Percentiles rank a stretch among this genome's conserved stretches.
These are phyloP conservation scores for Xylaria flabelliformis DNA, from an alignment of 495 filamentous ascomycete species.

Conservation along the genomic window DNA sequence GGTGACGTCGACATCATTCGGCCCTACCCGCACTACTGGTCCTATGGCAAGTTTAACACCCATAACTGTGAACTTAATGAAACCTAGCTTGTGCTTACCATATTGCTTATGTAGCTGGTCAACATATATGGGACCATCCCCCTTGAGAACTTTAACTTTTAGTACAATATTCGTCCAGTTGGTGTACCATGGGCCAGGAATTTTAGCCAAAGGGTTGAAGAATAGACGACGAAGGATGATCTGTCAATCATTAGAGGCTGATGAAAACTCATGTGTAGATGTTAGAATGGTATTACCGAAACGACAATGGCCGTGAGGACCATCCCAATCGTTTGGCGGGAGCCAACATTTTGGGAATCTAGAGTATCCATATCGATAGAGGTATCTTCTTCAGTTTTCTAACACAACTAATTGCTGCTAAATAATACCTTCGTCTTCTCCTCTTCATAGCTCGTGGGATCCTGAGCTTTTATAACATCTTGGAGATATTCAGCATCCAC, in stretches of 20 bases:
- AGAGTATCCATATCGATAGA: background rate
- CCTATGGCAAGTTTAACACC: constrained; percentile 33
- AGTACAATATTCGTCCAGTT: constrained; percentile 46
- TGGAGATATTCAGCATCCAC: background rate
- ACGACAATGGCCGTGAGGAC: background rate
- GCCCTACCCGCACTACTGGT: constrained; percentile 51
- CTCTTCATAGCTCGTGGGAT: background rate
- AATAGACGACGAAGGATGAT: background rate
- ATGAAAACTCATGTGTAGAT: background rate
- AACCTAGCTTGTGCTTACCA: constrained; percentile 34
- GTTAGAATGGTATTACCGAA: background rate
- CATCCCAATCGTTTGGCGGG: background rate
- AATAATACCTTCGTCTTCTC: background rate
- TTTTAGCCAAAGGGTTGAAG: constrained; percentile 32
- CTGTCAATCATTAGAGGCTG: constrained; percentile 1
- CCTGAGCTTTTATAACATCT: background rate
- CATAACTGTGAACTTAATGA: background rate
- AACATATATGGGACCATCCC: constrained; percentile 45
- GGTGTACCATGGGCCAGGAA: constrained; percentile 43
- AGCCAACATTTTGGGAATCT: background rate
- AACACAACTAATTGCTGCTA: background rate
- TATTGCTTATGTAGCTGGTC: constrained; percentile 54
- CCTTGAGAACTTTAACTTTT: constrained; percentile 44
- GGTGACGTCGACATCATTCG: constrained; percentile 48
- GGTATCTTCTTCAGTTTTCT: background rate